These are phyloP conservation scores for Backusella parvicylindrica DNA, from an alignment of 192 early-diverging fungal genomes.

Conservation along the genomic window DNA sequence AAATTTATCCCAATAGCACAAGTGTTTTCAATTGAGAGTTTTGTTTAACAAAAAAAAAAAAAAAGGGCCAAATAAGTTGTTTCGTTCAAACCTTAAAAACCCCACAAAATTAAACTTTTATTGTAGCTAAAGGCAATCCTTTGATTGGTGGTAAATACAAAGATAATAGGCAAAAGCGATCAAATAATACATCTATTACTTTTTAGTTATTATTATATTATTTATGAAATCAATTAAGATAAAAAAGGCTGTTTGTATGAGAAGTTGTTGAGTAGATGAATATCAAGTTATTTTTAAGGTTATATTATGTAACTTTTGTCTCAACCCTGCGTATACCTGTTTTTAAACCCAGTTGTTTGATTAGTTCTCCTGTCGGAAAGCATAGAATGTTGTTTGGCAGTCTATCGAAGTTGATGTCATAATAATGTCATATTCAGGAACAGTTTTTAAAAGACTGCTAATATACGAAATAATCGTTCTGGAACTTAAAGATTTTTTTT, in stretches of 20 bases:
- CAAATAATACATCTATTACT: neutral
- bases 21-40: neutral
- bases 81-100: neutral
- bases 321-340: neutral
- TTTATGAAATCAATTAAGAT: neutral
- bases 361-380: no score
- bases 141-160: no score
- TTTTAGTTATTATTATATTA: neutral
- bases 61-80: neutral
- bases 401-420: neutral
- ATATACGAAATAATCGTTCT: no score
- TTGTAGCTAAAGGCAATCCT: neutral
- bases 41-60: neutral
- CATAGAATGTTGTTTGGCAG: neutral
- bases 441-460: neutral
- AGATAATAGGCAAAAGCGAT: no score
- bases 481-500: no score
- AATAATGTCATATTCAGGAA: neutral
- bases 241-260: neutral
- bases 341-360: neutral
- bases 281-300: neutral
- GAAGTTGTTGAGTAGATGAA: no score
- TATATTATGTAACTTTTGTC: neutral
- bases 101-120: neutral
- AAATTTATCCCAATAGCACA: neutral